Evolutionary conservation across 2,329 filamentous ascomycete species (phyloP).

Genomic region (Diaporthe amygdali): DNA sequence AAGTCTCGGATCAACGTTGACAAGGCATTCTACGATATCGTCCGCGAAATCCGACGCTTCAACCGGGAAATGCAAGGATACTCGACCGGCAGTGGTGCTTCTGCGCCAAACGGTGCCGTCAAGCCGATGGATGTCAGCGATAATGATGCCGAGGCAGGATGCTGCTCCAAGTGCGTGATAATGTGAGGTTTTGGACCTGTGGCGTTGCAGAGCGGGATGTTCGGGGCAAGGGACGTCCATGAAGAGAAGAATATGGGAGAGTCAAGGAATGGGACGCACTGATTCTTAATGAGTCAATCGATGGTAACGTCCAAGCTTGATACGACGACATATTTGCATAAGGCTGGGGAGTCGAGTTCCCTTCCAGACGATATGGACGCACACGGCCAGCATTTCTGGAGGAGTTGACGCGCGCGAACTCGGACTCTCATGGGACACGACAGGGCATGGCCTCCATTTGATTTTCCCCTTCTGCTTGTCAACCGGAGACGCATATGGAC

Average conservation of each 20-base stretch:
- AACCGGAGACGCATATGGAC: slow-evolving; percentile 25
- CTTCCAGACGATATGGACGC: slow-evolving; percentile 24
- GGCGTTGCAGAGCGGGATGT: slow-evolving; percentile 3
- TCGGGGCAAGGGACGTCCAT: background rate
- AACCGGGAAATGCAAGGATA: slow-evolving; percentile 98
- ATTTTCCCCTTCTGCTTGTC: slow-evolving; percentile 24
- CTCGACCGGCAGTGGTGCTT: slow-evolving; percentile 70
- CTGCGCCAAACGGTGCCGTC: slow-evolving; percentile 64
- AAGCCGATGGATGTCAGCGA: slow-evolving; percentile 83
- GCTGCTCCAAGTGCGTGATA: slow-evolving; percentile 85
- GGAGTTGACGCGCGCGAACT: slow-evolving; percentile 24
- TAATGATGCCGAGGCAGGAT: slow-evolving; percentile 71
- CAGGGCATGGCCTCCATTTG: slow-evolving; percentile 25
- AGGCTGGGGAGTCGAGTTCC: slow-evolving; percentile 22
- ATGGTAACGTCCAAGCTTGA: slow-evolving; percentile 23
- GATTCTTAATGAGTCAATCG: slow-evolving; percentile 10
- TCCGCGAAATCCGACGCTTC: slow-evolving; percentile 96
- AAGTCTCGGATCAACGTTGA: slow-evolving; percentile 99
- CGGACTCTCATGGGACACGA: slow-evolving; percentile 26
- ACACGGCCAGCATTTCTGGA: slow-evolving; percentile 27
- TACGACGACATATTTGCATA: slow-evolving; percentile 28
- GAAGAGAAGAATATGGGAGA: background rate
- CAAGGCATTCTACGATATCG: slow-evolving; percentile 97
- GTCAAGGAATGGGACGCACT: slow-evolving; percentile 5
- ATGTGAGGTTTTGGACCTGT: slow-evolving; percentile 65